These are phyloP conservation scores for Aquanectria penicillioides DNA, from an alignment of 2,329 filamentous ascomycete species.

Conservation along the genomic window DNA sequence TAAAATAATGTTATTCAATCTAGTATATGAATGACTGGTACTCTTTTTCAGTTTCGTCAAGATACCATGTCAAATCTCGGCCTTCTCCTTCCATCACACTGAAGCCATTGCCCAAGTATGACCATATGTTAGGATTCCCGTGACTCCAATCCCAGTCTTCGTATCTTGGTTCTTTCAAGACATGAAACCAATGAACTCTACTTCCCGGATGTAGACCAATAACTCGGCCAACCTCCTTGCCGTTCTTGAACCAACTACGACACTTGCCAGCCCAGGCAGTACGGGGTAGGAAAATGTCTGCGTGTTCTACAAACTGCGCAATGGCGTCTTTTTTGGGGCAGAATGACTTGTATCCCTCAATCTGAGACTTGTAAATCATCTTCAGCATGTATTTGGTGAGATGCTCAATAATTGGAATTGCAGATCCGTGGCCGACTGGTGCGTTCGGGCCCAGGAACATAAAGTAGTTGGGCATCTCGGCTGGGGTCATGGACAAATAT, in stretches of 20 bases:
- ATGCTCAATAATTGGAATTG: conserved; percentile 4
- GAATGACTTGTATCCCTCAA: background rate
- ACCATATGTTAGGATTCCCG: background rate
- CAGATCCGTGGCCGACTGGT: conserved; percentile 1
- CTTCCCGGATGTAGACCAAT: background rate
- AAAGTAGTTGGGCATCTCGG: conserved; percentile 7
- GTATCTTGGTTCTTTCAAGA: background rate
- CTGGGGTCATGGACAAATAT: background rate
- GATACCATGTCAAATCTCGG: conserved; percentile 13
- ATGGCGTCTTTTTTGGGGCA: background rate
- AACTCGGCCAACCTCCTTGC: background rate
- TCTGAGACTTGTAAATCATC: conserved; percentile 5
- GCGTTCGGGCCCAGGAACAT: conserved; percentile 4
- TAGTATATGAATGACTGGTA: background rate
- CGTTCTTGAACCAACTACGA: conserved; percentile 9
- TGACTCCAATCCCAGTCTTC: conserved; percentile 4
- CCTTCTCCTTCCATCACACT: background rate
- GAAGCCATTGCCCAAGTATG: conserved; percentile 10
- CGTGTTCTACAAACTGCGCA: background rate
- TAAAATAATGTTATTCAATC: too few relatives aligned
- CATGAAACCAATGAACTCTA: background rate
- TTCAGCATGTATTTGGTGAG: background rate
- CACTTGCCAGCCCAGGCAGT: conserved; percentile 5
- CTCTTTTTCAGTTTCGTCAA: background rate
- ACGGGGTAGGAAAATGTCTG: background rate